Evolutionary conservation across 768 basidiomycete species (phyloP).

Genomic region (Ramaria sp.): DNA sequence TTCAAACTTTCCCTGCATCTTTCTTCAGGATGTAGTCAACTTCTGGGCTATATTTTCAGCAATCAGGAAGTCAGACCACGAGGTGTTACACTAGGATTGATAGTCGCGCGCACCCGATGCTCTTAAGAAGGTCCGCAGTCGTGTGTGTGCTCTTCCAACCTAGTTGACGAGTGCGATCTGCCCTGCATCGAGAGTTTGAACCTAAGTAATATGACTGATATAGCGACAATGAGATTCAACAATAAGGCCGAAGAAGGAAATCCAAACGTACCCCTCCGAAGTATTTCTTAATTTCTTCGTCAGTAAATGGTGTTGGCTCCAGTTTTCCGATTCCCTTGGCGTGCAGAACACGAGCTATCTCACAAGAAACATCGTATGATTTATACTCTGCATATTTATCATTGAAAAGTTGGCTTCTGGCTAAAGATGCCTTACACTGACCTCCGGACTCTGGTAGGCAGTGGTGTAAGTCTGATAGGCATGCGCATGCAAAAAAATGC

Average conservation of each 20-base stretch:
- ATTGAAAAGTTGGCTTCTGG: not conserved
- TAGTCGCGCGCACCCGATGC: conserved; percentile 17
- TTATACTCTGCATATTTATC: conserved; percentile 32
- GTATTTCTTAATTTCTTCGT: conserved; percentile 35
- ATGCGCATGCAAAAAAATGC: not conserved
- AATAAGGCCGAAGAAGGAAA: not conserved
- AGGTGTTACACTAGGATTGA: too few species aligned
- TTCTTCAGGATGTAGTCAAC: not conserved
- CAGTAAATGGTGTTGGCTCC: conserved; percentile 36
- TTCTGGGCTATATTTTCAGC: not conserved
- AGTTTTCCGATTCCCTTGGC: conserved; percentile 26
- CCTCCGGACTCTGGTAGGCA: not conserved
- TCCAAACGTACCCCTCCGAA: conserved; percentile 20
- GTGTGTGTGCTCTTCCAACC: conserved; percentile 43
- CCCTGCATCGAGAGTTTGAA: conserved; percentile 33
- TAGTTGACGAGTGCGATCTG: conserved; percentile 29
- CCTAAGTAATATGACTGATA: conserved; percentile 23
- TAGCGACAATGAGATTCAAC: not conserved
- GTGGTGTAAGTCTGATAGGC: not conserved
- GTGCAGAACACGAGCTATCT: conserved; percentile 26
- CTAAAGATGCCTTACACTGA: not conserved
- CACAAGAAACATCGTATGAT: conserved; percentile 29
- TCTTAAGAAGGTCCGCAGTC: conserved; percentile 29
- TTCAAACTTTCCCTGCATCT: not conserved
- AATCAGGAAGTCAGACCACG: not conserved